Base-by-base conservation (phyloP, 805 yeast genomes). In the Pichia phayaonensis region DNA sequence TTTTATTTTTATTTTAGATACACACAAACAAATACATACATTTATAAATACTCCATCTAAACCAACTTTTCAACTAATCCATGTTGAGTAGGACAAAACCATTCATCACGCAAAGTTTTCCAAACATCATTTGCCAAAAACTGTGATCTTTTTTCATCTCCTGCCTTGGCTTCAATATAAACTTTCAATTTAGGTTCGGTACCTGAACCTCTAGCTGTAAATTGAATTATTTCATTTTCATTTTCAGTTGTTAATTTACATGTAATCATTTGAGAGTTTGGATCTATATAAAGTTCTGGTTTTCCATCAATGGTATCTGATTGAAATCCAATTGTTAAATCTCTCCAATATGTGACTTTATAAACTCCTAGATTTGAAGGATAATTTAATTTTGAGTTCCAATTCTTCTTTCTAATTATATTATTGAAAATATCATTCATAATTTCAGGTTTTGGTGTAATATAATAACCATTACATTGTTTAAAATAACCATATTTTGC, bases 111-210 rank as follows among this genome's bases (percentile, higher is more conserved):
- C 1, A 50, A 43, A 2, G 42, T 27, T 8, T 70, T 63, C 97
- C 97, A 92, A 10, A 88, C 84, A 21, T 70, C 65, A 18, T 66
- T 67, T 0, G 96, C 92, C 10, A 83, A 60, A 0, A 42, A 52
- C 0, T 58, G 53, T 0, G 96, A 86, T 4, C 65, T 61, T 0
- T 52, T 60, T 42, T 76, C 86, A 10, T 70, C 64, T 0, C 54
- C 46, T 0, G 88, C 75, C 41, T 67, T 66, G 0, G 95, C 94
- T 62, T 92, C 99, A 34, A 92, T 83, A 67, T 92, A 92, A 0
- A 92, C 86, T 65, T 92, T 92, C 55, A 92, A 72, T 64, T 92
- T 92, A 2, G 97, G 97, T 65, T 92, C 99, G 0, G 99, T 92
- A 12, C 99, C 99, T 3, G 96, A 88, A 0, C 97, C 97, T 48